phyloP scores from a whole-genome alignment of 2,329 filamentous ascomycete species.

The Arachnomyces sp. region DNA sequence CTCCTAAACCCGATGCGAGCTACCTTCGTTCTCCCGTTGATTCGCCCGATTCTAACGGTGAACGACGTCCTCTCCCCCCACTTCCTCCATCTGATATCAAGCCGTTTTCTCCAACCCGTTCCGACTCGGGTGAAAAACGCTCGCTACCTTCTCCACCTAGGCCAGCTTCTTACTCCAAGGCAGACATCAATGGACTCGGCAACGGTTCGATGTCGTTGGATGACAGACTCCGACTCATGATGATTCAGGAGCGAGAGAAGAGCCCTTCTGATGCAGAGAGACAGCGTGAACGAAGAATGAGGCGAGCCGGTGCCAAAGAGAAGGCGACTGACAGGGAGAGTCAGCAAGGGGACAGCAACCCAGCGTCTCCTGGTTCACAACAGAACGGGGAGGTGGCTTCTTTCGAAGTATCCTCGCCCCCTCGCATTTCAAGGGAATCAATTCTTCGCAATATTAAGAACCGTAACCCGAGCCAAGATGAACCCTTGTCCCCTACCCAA shows the following conservation, averaged over 20 bases:
- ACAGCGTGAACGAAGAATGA: conserved; percentile 61
- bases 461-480: conserved; percentile 53
- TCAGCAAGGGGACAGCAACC: conserved; percentile 23
- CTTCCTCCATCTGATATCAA: conserved; percentile 51
- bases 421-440: conserved; percentile 84
- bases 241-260: conserved; percentile 61
- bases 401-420: conserved; percentile 50
- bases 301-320: conserved; percentile 44
- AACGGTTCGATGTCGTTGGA: conserved; percentile 73
- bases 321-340: conserved; percentile 21
- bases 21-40: conserved; percentile 53
- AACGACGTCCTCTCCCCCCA: conserved; percentile 77
- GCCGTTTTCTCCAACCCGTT: conserved; percentile 35
- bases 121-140: conserved; percentile 55
- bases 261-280: conserved; percentile 54
- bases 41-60: conserved; percentile 68
- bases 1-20: conserved; percentile 24
- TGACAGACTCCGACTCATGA: conserved; percentile 80
- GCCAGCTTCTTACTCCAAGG: conserved; percentile 60
- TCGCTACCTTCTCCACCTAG: conserved; percentile 64
- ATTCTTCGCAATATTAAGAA: conserved; percentile 78
- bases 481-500: conserved; percentile 51
- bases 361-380: conserved; percentile 13
- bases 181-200: conserved; percentile 68
- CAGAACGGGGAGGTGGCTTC: conserved; percentile 50